Evolutionary conservation across 805 yeast species (phyloP).

Genomic region (Myxozyma monticola): DNA sequence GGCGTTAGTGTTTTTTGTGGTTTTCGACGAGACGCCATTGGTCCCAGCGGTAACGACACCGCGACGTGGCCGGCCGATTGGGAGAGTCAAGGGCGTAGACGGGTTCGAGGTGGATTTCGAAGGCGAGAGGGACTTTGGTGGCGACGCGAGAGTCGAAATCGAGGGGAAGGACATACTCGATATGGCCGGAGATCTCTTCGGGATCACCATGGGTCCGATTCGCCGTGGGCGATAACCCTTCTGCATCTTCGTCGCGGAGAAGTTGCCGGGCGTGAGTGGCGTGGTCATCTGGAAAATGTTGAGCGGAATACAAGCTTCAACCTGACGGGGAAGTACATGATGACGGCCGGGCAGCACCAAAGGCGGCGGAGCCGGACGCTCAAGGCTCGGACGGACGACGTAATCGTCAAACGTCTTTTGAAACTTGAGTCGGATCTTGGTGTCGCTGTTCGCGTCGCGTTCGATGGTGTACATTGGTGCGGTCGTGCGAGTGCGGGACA

Average conservation of each 20-base stretch:
- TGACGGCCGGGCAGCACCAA: too few species aligned
- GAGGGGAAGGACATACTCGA: too few species aligned
- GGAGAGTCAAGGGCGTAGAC: too few species aligned
- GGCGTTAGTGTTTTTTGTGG: too few species aligned
- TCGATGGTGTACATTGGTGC: not conserved
- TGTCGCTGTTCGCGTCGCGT: conserved; percentile 7
- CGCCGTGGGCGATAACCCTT: not conserved
- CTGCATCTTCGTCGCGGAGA: not conserved
- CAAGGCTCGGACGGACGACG: conserved; percentile 11
- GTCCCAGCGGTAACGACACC: too few species aligned
- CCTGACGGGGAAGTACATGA: not conserved
- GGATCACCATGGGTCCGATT: not conserved
- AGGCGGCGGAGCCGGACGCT: conserved; percentile 4
- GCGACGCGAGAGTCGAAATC: too few species aligned
- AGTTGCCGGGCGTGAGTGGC: conserved; percentile 3
- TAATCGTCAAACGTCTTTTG: conserved; percentile 22
- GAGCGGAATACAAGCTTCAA: not conserved
- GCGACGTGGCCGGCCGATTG: too few species aligned
- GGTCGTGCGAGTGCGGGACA: not conserved
- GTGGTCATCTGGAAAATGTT: conserved; percentile 1
- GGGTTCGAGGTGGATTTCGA: too few species aligned
- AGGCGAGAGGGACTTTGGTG: too few species aligned
- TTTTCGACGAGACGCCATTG: too few species aligned
- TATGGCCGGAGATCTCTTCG: too few species aligned
- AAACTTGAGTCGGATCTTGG: conserved; percentile 19